Evolutionary conservation across 257 asterid species (phyloP).

Genomic region (Vinca minor): DNA sequence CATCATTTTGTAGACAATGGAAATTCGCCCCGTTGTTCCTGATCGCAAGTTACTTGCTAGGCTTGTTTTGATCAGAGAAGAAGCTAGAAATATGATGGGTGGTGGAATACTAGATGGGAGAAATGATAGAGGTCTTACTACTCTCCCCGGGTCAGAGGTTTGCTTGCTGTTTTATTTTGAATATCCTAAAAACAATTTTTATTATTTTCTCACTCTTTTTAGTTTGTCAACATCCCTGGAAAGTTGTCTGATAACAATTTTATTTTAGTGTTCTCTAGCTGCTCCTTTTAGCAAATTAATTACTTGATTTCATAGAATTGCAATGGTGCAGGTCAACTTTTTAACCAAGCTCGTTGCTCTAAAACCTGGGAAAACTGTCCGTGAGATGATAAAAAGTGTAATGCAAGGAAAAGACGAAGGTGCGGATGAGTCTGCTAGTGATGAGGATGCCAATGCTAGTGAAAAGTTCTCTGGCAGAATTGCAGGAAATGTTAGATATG

Average conservation of each 20-base stretch:
- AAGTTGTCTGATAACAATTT: background rate
- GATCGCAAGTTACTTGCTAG: constrained; percentile 92
- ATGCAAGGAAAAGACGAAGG: constrained; percentile 93
- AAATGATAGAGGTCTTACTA: constrained; percentile 81
- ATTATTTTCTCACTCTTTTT: background rate
- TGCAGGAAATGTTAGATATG: constrained; percentile 63
- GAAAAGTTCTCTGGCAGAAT: constrained; percentile 38
- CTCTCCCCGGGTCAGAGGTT: constrained; percentile 94
- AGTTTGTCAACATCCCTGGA: background rate
- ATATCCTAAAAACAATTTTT: background rate
- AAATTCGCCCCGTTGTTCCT: constrained; percentile 68
- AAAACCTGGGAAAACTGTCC: constrained; percentile 77
- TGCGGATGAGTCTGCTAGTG: constrained; percentile 35
- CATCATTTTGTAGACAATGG: constrained; percentile 59
- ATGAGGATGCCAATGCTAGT: constrained; percentile 24
- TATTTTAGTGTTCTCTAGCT: constrained; percentile 6
- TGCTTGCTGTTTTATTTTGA: constrained; percentile 16
- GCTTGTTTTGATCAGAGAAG: constrained; percentile 94
- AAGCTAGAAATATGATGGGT: constrained; percentile 96
- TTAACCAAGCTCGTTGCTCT: constrained; percentile 76
- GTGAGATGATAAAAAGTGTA: constrained; percentile 72
- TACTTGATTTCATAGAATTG: constrained; percentile 16
- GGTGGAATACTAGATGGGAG: constrained; percentile 95
- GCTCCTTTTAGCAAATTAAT: constrained; percentile 13
- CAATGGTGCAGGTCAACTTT: constrained; percentile 64